Base-by-base conservation (phyloP, 176 grass and related monocot species). In the Ensete ventricosum region DNA sequence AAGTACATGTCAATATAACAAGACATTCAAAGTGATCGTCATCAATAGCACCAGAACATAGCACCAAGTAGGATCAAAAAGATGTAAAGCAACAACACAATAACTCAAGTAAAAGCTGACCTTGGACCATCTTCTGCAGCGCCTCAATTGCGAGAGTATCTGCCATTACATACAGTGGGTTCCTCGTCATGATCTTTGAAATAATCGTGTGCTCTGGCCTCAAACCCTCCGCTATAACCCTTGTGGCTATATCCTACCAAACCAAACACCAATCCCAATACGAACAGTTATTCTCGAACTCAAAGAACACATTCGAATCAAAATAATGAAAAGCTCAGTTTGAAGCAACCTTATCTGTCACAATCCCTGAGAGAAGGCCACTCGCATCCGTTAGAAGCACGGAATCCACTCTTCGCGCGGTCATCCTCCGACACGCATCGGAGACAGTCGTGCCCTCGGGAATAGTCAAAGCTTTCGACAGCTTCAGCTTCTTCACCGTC, bases 41-140 rank as follows among this genome's bases (percentile, higher is more conserved):
- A 16, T 26, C 23, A 2, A 14, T 16, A 63, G 11, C 55, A 60
- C 24, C 20, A 11, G 53, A 55, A 16, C 9, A 29, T 59, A 19
- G 21, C 73, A 25, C 19, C 2, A 22, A 11, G 1, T 27, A 69
- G 8, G 52, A 22, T 11, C 51, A 68, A 20, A 19, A n/a, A 48
- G 26, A 70, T 21, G n/a, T 8, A 58, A 57, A 48, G 7, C 1
- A 57, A 69, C 11, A 72, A 14, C 16, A 13, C 17, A 27, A 14
- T 51, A 62, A 62, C 16, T 57, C 11, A n/a, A 5, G 20, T 25
- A 79, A 13, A 73, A 52, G 34, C 58, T 70, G 82, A 99, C 95
- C 88, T 91, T 94, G 90, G 70, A 99, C 86, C 95, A 99, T 99
- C 82, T 94, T 99, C 68, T 99, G 95, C 77, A 99, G 78, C 55